Evolutionary conservation across 2,329 filamentous ascomycete genomes (phyloP).

Genomic region (Microdochium trichocladiopsis): DNA sequence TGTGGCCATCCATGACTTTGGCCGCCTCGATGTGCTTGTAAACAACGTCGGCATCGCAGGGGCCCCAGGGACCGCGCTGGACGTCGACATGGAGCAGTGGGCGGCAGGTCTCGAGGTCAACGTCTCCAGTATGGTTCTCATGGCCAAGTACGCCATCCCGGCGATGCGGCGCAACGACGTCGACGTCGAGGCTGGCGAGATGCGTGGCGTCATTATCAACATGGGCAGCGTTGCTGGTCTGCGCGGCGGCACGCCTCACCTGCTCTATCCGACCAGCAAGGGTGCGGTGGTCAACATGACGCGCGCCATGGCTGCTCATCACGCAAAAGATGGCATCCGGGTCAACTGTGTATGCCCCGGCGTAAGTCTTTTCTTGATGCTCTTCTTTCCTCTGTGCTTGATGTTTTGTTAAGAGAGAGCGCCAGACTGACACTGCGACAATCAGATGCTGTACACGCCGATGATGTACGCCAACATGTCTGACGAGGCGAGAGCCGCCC

Average conservation of each 20-base stretch:
- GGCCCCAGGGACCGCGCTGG: slow-evolving; percentile 49
- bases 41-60: slow-evolving; percentile 60
- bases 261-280: slow-evolving; percentile 40
- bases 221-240: slow-evolving; percentile 55
- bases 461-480: slow-evolving; percentile 35
- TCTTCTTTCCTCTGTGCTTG: not conserved
- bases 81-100: slow-evolving; percentile 54
- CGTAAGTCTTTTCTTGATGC: slow-evolving; percentile 5
- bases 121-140: slow-evolving; percentile 58
- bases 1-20: slow-evolving; percentile 38
- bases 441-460: slow-evolving; percentile 37
- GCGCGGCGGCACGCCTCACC: slow-evolving; percentile 34
- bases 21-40: slow-evolving; percentile 53
- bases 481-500: slow-evolving; percentile 25
- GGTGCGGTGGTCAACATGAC: slow-evolving; percentile 45
- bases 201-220: slow-evolving; percentile 49
- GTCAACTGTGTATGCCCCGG: slow-evolving; percentile 43
- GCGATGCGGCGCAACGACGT: slow-evolving; percentile 46
- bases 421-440: slow-evolving; percentile 2
- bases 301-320: slow-evolving; percentile 41
- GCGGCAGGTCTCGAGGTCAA: slow-evolving; percentile 51
- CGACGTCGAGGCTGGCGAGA: slow-evolving; percentile 17
- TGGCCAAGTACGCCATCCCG: slow-evolving; percentile 55
- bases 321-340: slow-evolving; percentile 34
- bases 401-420: too few species aligned